These are phyloP conservation scores for Tricholomella constricta DNA, from an alignment of 768 basidiomycete species.

Conservation along the genomic window DNA sequence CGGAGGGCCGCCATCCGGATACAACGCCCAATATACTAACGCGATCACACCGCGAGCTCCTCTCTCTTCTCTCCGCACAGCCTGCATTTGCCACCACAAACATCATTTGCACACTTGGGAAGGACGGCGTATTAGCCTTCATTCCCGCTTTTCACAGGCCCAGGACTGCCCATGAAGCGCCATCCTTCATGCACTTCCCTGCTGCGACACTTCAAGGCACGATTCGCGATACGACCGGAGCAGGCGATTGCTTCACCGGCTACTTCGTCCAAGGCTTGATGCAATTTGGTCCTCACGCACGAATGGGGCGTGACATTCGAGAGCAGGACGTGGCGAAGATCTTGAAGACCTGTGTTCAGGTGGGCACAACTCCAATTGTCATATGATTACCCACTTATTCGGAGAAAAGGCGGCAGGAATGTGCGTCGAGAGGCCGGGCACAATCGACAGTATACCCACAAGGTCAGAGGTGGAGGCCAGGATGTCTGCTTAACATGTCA, in stretches of 20 bases:
- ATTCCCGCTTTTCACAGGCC: conserved; percentile 31
- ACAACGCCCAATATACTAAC: conserved; percentile 3
- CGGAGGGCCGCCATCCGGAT: conserved; percentile 2
- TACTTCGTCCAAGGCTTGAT: conserved; percentile 61
- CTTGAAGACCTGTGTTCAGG: conserved; percentile 44
- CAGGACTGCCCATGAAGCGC: conserved; percentile 15
- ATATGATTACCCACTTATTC: neutral
- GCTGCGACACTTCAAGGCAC: conserved; percentile 45
- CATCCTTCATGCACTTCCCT: conserved; percentile 41
- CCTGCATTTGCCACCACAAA: conserved; percentile 37
- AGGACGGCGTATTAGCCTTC: conserved; percentile 49
- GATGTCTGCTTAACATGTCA: conserved; percentile 11
- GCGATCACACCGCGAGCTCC: conserved; percentile 11
- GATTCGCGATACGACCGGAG: conserved; percentile 58
- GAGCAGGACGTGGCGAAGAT: conserved; percentile 34
- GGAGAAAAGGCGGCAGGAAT: conserved; percentile 55
- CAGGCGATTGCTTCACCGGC: conserved; percentile 66
- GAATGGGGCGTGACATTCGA: conserved; percentile 26
- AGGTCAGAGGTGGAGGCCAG: conserved; percentile 40
- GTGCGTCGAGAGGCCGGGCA: conserved; percentile 58
- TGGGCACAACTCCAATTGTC: conserved; percentile 16
- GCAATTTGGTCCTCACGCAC: conserved; percentile 33
- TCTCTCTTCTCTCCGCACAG: conserved; percentile 22
- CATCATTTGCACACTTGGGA: conserved; percentile 60
- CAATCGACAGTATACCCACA: conserved; percentile 58